These are phyloP conservation scores for Tylopilus rubrobrunneus DNA, from an alignment of 768 basidiomycete genomes.

Conservation along the genomic window DNA sequence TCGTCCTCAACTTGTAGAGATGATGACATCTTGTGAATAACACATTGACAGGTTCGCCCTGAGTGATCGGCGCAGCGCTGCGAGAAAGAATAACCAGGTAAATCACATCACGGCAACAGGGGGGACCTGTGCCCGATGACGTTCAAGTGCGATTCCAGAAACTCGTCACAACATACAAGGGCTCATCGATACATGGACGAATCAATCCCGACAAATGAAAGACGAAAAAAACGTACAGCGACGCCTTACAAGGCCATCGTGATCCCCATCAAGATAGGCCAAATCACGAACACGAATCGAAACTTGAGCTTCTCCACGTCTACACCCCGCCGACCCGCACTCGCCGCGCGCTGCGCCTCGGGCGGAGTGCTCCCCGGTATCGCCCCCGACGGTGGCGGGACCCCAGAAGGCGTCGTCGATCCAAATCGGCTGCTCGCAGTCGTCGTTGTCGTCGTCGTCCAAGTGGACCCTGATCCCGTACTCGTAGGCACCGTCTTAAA, in stretches of 20 bases:
- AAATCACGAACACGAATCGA: constrained; percentile 47
- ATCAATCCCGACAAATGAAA: neutral
- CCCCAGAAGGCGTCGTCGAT: constrained; percentile 3
- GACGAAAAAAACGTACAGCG: neutral
- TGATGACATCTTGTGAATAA: neutral
- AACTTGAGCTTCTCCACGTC: constrained; percentile 40
- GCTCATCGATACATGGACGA: neutral
- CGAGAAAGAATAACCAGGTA: neutral
- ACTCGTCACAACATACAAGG: neutral
- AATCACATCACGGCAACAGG: neutral
- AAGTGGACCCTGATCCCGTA: constrained; percentile 2
- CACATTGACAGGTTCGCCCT: neutral
- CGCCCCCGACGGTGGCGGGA: constrained; percentile 10
- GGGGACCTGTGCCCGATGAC: neutral
- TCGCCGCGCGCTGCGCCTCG: constrained; percentile 11
- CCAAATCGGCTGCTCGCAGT: neutral
- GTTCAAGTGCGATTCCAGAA: neutral
- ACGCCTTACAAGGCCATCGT: constrained; percentile 46
- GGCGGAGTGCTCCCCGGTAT: neutral
- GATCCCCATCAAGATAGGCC: constrained; percentile 55
- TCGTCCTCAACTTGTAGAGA: neutral
- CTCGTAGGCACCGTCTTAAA: constrained; percentile 1
- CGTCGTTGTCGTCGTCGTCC: constrained; percentile 1
- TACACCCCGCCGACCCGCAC: constrained; percentile 20
- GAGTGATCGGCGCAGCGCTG: neutral